These are phyloP conservation scores for Gracilaria caudata DNA, from an alignment of 23 red algal genomes.

Conservation along the genomic window DNA sequence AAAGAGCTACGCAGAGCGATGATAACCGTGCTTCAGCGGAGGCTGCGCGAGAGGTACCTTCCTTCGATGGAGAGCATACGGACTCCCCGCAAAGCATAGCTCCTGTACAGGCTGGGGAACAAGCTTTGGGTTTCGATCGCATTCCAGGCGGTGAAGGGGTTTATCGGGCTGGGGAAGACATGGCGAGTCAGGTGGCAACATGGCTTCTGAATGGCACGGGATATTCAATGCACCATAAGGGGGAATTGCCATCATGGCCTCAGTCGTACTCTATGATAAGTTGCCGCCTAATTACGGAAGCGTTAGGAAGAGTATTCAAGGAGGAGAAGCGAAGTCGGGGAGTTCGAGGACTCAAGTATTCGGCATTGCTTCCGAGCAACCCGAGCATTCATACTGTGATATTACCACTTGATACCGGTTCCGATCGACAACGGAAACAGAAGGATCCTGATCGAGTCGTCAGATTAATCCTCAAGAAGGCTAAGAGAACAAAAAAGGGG, in stretches of 20 bases:
- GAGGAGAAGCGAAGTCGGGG: constrained; percentile 15
- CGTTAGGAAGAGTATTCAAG: constrained; percentile 7
- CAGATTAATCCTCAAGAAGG: background rate
- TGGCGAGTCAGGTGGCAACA: background rate
- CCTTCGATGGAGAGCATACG: background rate
- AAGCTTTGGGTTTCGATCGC: background rate
- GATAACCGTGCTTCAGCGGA: background rate
- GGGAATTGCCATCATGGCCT: background rate
- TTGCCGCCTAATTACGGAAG: constrained; percentile 6
- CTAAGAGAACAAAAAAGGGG: constrained; percentile 6
- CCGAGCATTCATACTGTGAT: constrained; percentile 10
- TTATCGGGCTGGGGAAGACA: background rate
- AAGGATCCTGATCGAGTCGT: constrained; percentile 4
- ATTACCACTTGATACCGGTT: background rate
- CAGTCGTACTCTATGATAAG: constrained; percentile 20
- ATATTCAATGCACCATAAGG: background rate
- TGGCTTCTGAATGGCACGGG: constrained; percentile 11
- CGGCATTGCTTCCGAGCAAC: background rate
- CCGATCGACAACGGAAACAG: constrained; percentile 11
- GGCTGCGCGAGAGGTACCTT: background rate
- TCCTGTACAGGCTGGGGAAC: background rate
- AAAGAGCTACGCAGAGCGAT: background rate
- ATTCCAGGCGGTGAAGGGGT: constrained; percentile 11
- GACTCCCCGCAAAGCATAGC: constrained; percentile 13
- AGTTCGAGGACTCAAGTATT: background rate